Evolutionary conservation across 163 green algal genomes (phyloP), one percentile per base, ranked within the genome.

Genomic region (Picocystis sp.): DNA sequence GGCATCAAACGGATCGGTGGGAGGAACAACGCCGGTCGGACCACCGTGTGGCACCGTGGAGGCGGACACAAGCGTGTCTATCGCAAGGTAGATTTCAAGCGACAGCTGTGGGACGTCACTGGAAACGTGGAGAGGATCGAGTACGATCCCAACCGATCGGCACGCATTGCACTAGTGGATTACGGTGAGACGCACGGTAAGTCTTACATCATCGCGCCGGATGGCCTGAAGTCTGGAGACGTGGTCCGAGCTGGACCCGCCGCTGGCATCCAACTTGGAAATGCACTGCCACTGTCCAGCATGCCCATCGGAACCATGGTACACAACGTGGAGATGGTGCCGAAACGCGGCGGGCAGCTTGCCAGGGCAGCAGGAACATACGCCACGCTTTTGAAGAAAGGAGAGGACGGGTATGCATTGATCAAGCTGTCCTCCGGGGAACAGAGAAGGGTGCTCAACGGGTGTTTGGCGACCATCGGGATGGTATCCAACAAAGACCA

Each of bases 101-200:
- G 73, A 2, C 10, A 53, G 24, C 25, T 53, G 15, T 24, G 50
- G n/a, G 19, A n/a, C 3, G 50, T 55, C 13, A 22, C 53, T 3
- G 78, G 70, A 2, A 50, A 73, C 3, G 80, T 95, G 50, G 60
- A 92, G 65, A 70, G 87, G 0, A 61, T 97, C 10, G 88, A 97
- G 61, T 85, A 89, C 55, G 88, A 97, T 65, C 88, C 88, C 21
- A 92, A 90, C 62, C 66, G 88, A 22, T 78, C 64, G 22, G 82
- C 78, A 8, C 81, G 77, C 55, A 87, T 97, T 24, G 88, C 82
- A 17, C 72, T 95, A 5, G 58, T 93, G 9, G 69, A 78, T 43
- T 82, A 92, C 54, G 52, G 44, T 13, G 19, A 8, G 6, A 33
- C 47, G 29, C 53, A 45, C 53, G 25, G 49, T 52, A 24, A 24